Evolutionary conservation across 2,329 filamentous ascomycete genomes (phyloP).

Genomic region (Epichloe baconii): DNA sequence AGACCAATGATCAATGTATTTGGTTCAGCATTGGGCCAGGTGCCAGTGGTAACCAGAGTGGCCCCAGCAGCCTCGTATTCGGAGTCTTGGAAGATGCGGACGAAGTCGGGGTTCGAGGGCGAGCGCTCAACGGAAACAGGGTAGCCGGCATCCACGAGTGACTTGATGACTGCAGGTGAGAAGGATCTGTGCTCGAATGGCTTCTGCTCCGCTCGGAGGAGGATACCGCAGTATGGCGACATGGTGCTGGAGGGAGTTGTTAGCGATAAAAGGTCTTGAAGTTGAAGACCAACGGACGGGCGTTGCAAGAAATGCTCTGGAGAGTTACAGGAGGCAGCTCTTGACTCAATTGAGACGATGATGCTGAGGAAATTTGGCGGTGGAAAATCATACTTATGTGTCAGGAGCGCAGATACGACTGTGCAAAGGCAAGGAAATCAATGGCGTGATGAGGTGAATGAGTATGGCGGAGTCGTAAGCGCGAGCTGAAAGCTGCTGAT

Average conservation of each 20-base stretch:
- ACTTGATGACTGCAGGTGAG: constrained; percentile 31
- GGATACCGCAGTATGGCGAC: constrained; percentile 25
- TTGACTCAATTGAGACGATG: not conserved
- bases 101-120: constrained; percentile 13
- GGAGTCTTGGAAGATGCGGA: constrained; percentile 49
- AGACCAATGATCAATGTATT: constrained; percentile 63
- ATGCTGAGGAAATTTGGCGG: not conserved
- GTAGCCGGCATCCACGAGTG: constrained; percentile 55
- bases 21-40: constrained; percentile 53
- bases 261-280: not conserved
- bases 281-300: not conserved
- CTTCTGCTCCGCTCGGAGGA: constrained; percentile 41
- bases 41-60: constrained; percentile 50
- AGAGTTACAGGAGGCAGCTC: not conserved
- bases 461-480: not conserved
- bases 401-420: not conserved
- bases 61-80: constrained; percentile 53
- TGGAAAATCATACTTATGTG: not conserved
- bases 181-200: constrained; percentile 25
- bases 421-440: not conserved
- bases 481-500: not conserved
- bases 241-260: constrained; percentile 8
- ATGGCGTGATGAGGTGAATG: not conserved
- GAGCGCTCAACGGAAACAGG: constrained; percentile 51
- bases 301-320: not conserved